A percentile compares a stretch with the other conserved stretches of the same genome.
These are phyloP conservation scores for Nakaseomyces nivariensis DNA, from an alignment of 1,139 yeast species.

Conservation along the genomic window DNA sequence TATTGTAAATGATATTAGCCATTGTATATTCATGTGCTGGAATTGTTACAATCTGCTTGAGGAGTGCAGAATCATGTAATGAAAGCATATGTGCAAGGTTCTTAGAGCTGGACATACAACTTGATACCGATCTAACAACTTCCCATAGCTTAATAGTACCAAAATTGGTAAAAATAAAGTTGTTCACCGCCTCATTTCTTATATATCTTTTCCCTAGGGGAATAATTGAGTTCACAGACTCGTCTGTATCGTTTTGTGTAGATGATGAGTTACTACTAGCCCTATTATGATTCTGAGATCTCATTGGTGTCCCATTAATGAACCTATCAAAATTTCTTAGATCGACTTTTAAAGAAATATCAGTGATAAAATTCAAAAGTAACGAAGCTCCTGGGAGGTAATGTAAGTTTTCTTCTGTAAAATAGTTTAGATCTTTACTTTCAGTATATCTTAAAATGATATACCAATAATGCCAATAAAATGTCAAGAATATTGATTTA, in stretches of 20 bases:
- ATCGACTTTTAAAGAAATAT: slow-evolving; percentile 1
- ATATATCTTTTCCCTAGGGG: not conserved
- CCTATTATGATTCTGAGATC: slow-evolving; percentile 3
- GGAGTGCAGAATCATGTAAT: slow-evolving; percentile 18
- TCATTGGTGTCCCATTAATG: slow-evolving; percentile 8
- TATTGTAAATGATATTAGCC: slow-evolving; percentile 25
- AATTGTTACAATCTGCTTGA: slow-evolving; percentile 15
- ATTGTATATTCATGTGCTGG: slow-evolving; percentile 25
- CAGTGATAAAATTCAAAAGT: slow-evolving; percentile 7
- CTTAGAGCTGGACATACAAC: not conserved
- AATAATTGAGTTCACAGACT: not conserved
- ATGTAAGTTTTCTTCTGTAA: slow-evolving; percentile 3
- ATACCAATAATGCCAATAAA: slow-evolving; percentile 29
- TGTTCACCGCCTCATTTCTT: slow-evolving; percentile 6
- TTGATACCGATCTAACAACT: slow-evolving; percentile 10
- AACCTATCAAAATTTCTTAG: slow-evolving; percentile 1
- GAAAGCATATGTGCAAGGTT: slow-evolving; percentile 6
- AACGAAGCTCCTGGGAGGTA: slow-evolving; percentile 16
- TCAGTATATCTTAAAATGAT: slow-evolving; percentile 13
- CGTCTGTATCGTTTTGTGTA: not conserved
- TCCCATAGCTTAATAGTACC: slow-evolving; percentile 23
- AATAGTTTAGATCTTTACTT: slow-evolving; percentile 1
- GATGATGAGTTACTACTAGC: slow-evolving; percentile 6
- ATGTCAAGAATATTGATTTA: slow-evolving; percentile 21
- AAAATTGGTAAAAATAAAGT: slow-evolving; percentile 20